Percentiles rank a stretch among this genome's conserved stretches.
Conservation (phyloP, 345 rosid species). For the Microthlaspi erraticum region DNA sequence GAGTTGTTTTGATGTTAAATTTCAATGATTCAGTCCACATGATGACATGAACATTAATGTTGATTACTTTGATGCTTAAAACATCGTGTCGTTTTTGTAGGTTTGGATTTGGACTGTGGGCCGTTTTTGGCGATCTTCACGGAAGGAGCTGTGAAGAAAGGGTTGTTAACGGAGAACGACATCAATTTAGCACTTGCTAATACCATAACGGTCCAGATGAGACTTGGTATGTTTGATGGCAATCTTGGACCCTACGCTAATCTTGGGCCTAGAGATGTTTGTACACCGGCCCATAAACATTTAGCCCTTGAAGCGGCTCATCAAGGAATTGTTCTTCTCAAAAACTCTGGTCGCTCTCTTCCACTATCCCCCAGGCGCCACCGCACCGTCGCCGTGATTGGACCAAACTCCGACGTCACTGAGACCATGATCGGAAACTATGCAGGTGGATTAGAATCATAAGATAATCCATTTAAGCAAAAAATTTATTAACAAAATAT, state of each 20-base stretch:
- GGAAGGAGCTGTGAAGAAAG: slow-evolving; percentile 59
- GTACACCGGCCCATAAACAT: slow-evolving; percentile 66
- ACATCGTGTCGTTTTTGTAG: slow-evolving; percentile 41
- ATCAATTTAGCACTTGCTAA: slow-evolving; percentile 78
- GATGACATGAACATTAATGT: not conserved
- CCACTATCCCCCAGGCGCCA: slow-evolving; percentile 66
- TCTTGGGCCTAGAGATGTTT: slow-evolving; percentile 82
- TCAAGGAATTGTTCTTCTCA: slow-evolving; percentile 84
- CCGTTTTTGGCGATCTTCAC: slow-evolving; percentile 79
- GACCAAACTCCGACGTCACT: slow-evolving; percentile 92
- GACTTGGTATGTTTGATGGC: slow-evolving; percentile 94
- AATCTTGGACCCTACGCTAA: slow-evolving; percentile 73
- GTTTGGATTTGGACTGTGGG: slow-evolving; percentile 92
- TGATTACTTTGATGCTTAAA: not conserved
- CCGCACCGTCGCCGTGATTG: slow-evolving; percentile 77
- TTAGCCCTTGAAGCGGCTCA: slow-evolving; percentile 86
- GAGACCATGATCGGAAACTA: slow-evolving; percentile 97
- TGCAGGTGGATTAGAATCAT: slow-evolving; percentile 79
- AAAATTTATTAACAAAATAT: too few relatives aligned
- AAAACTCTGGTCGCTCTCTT: slow-evolving; percentile 55
- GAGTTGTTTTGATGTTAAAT: slow-evolving; percentile 12
- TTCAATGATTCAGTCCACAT: too few relatives aligned
- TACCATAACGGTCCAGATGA: slow-evolving; percentile 85
- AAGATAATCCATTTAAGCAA: not conserved
- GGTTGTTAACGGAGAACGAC: slow-evolving; percentile 55